Conservation (phyloP, 208 protist genomes). For the Trypanosoma melophagium region DNA sequence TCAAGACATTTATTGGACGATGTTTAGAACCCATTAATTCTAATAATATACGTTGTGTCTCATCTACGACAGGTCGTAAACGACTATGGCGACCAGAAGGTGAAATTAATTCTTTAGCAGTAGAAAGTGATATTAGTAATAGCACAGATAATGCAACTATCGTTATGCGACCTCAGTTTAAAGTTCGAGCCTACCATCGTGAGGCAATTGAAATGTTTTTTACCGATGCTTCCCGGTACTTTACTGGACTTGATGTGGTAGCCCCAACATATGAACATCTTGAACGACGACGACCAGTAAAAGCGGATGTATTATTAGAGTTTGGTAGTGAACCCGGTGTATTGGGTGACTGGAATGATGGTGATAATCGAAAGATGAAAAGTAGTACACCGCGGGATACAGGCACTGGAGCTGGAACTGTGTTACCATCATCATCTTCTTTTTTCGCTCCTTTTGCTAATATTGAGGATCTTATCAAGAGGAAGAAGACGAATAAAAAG, state of each 20-base stretch:
- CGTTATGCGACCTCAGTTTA: conserved; percentile 73
- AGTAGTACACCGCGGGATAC: neutral
- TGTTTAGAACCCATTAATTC: conserved; percentile 20
- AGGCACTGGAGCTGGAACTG: neutral
- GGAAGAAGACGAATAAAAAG: neutral
- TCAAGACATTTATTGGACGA: conserved; percentile 75
- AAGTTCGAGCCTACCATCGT: conserved; percentile 73
- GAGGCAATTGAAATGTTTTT: conserved; percentile 82
- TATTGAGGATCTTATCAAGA: neutral
- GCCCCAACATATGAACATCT: conserved; percentile 85
- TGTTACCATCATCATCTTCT: too few species aligned
- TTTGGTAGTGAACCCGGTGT: conserved; percentile 40
- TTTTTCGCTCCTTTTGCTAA: too few species aligned
- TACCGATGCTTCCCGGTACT: conserved; percentile 72
- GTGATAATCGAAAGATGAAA: conserved; percentile 4
- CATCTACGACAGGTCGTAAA: conserved; percentile 6
- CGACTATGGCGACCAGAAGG: conserved; percentile 11
- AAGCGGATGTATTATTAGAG: conserved; percentile 59
- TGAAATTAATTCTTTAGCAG: conserved; percentile 7
- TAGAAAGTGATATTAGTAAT: conserved; percentile 5
- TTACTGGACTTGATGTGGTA: conserved; percentile 69
- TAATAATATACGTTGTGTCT: conserved; percentile 25
- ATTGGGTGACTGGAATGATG: conserved; percentile 2
- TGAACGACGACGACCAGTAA: conserved; percentile 36
- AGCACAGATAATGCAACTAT: neutral